phyloP scores from a whole-genome alignment of 2,329 filamentous ascomycete genomes.

The Xylariaceae sp. region DNA sequence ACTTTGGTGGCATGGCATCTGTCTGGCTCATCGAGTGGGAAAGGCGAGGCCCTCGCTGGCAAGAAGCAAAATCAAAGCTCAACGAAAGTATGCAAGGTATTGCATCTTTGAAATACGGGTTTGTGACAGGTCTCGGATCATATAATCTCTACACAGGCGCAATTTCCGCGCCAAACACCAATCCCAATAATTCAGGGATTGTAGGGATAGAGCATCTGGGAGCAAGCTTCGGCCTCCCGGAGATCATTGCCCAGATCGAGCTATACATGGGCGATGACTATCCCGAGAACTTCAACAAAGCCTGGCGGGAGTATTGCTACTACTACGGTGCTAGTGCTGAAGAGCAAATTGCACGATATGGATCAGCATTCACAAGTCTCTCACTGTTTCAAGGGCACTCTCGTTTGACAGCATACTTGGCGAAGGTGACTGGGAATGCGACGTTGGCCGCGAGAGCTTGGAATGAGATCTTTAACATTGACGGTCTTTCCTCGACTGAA shows the following conservation, averaged over 20 bases:
- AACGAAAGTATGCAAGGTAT: conserved; percentile 47
- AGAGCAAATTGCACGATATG: conserved; percentile 52
- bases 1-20: conserved; percentile 55
- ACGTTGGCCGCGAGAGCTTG: conserved; percentile 50
- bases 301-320: conserved; percentile 58
- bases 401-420: conserved; percentile 53
- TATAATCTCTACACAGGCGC: conserved; percentile 48
- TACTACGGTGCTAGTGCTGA: conserved; percentile 48
- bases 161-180: conserved; percentile 48
- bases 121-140: conserved; percentile 52
- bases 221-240: conserved; percentile 55
- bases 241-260: conserved; percentile 53
- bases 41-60: conserved; percentile 48
- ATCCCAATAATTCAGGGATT: conserved; percentile 47
- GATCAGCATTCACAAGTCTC: conserved; percentile 42
- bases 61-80: conserved; percentile 49
- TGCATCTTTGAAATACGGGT: conserved; percentile 52
- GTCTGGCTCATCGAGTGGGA: conserved; percentile 60
- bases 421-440: conserved; percentile 39
- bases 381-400: conserved; percentile 55
- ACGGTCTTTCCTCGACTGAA: conserved; percentile 39
- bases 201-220: conserved; percentile 53
- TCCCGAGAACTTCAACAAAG: conserved; percentile 47
- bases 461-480: conserved; percentile 48
- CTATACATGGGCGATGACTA: conserved; percentile 44